Conservation (phyloP, 1,284 basidiomycete genomes). For the Mrakiaceae sp. region DNA sequence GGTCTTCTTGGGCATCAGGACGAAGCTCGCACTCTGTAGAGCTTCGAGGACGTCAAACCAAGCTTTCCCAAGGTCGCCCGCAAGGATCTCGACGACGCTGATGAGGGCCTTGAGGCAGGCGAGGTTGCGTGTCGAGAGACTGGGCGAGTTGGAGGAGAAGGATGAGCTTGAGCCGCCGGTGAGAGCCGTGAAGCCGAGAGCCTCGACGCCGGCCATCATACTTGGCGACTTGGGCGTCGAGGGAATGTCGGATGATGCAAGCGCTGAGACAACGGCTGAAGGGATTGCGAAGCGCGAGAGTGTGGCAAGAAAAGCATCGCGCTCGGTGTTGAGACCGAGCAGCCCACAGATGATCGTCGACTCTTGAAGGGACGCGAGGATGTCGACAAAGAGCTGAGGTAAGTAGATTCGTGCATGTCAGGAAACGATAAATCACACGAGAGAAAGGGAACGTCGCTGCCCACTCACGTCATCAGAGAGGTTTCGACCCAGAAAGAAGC, state of each 20-base stretch:
- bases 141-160: conserved; percentile 42
- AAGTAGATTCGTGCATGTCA: not conserved
- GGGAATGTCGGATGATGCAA: conserved; percentile 35
- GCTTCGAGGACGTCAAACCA: conserved; percentile 88
- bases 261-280: conserved; percentile 66
- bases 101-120: conserved; percentile 79
- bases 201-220: conserved; percentile 51
- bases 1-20: conserved; percentile 49
- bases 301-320: conserved; percentile 84
- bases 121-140: conserved; percentile 75
- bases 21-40: conserved; percentile 84
- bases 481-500: conserved; percentile 79
- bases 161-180: conserved; percentile 31
- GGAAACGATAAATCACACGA: not conserved
- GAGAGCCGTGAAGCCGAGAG: conserved; percentile 46
- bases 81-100: conserved; percentile 65
- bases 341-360: conserved; percentile 84
- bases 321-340: conserved; percentile 66
- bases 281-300: conserved; percentile 83
- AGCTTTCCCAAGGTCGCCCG: conserved; percentile 67
- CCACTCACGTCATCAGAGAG: conserved; percentile 10
- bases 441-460: not conserved
- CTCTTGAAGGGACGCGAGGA: conserved; percentile 66
- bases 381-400: conserved; percentile 62
- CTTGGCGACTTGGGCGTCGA: conserved; percentile 48